Evolutionary conservation across 345 rosid species (phyloP).

Genomic region (Conringia planisiliqua): DNA sequence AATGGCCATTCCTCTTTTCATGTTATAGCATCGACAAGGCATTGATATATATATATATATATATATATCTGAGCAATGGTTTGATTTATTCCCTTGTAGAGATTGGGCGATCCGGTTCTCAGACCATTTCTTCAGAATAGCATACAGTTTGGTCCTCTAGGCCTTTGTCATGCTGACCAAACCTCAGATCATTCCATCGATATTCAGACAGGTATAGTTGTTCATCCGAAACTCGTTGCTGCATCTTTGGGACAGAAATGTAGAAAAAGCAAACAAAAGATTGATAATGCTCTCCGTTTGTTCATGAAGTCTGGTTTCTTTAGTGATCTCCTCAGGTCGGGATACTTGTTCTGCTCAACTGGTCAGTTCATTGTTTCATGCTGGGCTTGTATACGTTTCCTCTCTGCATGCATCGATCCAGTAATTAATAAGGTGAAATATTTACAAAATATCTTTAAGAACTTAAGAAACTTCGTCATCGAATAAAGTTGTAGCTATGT

Average conservation of each 20-base stretch:
- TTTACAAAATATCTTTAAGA: not conserved
- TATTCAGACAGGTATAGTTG: conserved; percentile 63
- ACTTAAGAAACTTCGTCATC: not conserved
- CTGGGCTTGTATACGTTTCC: not conserved
- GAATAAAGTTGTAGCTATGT: not conserved
- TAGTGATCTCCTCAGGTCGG: too few relatives aligned
- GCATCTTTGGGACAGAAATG: too few relatives aligned
- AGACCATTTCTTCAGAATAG: conserved; percentile 98
- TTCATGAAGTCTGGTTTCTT: too few relatives aligned
- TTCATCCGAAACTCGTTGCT: not conserved
- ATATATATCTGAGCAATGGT: too few relatives aligned
- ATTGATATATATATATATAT: too few relatives aligned
- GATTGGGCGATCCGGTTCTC: conserved; percentile 76
- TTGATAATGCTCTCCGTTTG: too few relatives aligned
- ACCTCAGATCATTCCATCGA: conserved; percentile 76
- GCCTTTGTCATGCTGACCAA: conserved; percentile 65
- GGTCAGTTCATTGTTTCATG: too few relatives aligned
- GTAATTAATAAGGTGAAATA: not conserved
- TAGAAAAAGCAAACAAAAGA: too few relatives aligned
- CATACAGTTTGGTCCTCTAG: conserved; percentile 80
- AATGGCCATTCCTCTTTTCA: too few relatives aligned
- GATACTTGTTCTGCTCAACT: too few relatives aligned
- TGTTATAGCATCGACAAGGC: too few relatives aligned
- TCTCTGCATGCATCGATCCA: not conserved
- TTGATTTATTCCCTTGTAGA: conserved; percentile 39